Evolutionary conservation across 176 grass and related monocot genomes (phyloP), one percentile per base, ranked within the genome.

Genomic region (Zea luxurians): DNA sequence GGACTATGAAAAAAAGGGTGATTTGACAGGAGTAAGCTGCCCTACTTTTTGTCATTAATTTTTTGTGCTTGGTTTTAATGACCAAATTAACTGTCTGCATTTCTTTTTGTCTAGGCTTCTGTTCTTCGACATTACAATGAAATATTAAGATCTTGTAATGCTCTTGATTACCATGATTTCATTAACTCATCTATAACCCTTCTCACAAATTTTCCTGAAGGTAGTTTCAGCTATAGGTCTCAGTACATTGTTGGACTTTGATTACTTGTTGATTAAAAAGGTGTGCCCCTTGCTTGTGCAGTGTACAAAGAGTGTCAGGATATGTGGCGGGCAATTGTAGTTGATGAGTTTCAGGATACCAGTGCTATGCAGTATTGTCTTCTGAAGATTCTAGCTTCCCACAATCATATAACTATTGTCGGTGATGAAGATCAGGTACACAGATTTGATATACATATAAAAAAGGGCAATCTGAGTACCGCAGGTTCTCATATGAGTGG

Each of bases 331-430:
- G 94, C 91, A 65, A 88, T 97, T 16, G 85, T 94, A 50, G 89
- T 97, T 61, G 94, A 97, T 83, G 94, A 97, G 77, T 97, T 97
- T 94, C 94, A 97, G 83, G 91, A 97, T 86, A 97, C 94, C 82
- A 97, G 94, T 90, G 86, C 87, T 54, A 94, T 93, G 89, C 94
- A 97, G 74, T 97, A 93, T 84, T 54, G 70, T 58, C 89, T 97
- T 90, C 86, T 97, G 74, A 93, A 73, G 73, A 82, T 83, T 77
- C 82, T 97, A 79, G 85, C 91, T 58, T 94, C 91, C 81, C 94
- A 97, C 86, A 88, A 88, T 52, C 87, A 75, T 86, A 85, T 97
- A 70, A 97, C 94, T 74, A 86, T 97, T 52, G 91, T 97, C 62
- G 94, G 94, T 66, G 94, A 97, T 83, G 94, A 97, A 78, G 94